These are phyloP conservation scores for Psidium friedrichsthalianum DNA, from an alignment of 345 rosid genomes.

Conservation along the genomic window DNA sequence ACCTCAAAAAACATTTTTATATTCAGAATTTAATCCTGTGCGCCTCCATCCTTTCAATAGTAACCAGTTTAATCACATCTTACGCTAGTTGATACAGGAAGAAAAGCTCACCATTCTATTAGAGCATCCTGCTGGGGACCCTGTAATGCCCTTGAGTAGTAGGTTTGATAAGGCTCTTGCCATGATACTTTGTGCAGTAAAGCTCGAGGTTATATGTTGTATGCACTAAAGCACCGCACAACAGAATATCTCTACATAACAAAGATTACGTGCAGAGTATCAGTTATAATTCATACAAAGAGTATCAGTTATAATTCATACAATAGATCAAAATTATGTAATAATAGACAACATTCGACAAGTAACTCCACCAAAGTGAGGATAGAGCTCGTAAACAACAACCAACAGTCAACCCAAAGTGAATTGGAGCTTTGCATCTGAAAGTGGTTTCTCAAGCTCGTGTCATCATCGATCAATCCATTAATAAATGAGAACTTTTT, in stretches of 20 bases:
- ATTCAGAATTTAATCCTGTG: background rate
- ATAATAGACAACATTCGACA: background rate
- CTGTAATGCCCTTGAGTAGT: slow-evolving; percentile 32
- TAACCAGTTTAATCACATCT: background rate
- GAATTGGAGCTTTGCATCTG: background rate
- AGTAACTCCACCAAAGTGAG: background rate
- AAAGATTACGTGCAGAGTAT: background rate
- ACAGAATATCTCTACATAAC: background rate
- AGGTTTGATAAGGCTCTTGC: slow-evolving; percentile 49
- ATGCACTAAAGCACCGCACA: background rate
- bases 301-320: background rate
- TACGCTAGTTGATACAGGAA: background rate
- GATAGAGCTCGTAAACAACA: background rate
- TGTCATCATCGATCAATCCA: background rate
- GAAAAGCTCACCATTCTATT: background rate
- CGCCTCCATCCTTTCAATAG: background rate
- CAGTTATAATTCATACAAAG: background rate
- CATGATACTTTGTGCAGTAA: slow-evolving; percentile 16
- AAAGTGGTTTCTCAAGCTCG: background rate
- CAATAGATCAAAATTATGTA: background rate
- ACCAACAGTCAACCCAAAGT: background rate
- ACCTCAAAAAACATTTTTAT: background rate
- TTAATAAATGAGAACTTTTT: background rate
- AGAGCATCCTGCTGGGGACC: slow-evolving; percentile 9
- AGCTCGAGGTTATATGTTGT: background rate